These are phyloP conservation scores for Hanseniaspora mollemarum DNA, from an alignment of 805 yeast species.

Conservation along the genomic window DNA sequence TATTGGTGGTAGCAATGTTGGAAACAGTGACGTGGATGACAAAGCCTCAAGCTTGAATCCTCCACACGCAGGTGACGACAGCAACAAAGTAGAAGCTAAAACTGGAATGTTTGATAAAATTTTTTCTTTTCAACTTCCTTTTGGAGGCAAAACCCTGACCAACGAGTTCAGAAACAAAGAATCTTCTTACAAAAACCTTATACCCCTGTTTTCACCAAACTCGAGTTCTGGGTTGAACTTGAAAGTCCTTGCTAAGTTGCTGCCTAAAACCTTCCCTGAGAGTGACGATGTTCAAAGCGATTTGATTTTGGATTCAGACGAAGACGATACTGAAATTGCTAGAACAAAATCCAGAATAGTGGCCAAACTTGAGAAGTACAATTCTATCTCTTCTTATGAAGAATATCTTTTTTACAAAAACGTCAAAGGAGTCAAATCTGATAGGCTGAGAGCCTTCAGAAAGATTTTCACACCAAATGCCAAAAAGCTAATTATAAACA, in stretches of 20 bases:
- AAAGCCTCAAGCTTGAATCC: too few relatives aligned
- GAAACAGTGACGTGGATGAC: background rate
- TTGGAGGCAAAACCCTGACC: constrained; percentile 32
- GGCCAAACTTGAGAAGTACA: background rate
- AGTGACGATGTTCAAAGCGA: background rate
- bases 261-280: background rate
- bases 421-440: constrained; percentile 50
- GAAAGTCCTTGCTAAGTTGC: background rate
- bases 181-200: background rate
- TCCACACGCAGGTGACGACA: too few relatives aligned
- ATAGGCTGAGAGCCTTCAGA: constrained; percentile 57
- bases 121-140: constrained; percentile 33
- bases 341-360: too few relatives aligned
- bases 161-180: background rate
- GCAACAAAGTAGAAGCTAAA: too few relatives aligned
- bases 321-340: too few relatives aligned
- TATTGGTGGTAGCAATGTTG: constrained; percentile 9
- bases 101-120: constrained; percentile 24
- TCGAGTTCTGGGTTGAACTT: background rate
- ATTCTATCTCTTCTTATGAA: constrained; percentile 44
- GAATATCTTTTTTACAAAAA: constrained; percentile 49
- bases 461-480: constrained; percentile 44
- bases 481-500: constrained; percentile 19
- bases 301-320: background rate
- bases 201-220: background rate